These are phyloP conservation scores for Lolium rigidum DNA, from an alignment of 176 grass and related monocot species.

Conservation along the genomic window DNA sequence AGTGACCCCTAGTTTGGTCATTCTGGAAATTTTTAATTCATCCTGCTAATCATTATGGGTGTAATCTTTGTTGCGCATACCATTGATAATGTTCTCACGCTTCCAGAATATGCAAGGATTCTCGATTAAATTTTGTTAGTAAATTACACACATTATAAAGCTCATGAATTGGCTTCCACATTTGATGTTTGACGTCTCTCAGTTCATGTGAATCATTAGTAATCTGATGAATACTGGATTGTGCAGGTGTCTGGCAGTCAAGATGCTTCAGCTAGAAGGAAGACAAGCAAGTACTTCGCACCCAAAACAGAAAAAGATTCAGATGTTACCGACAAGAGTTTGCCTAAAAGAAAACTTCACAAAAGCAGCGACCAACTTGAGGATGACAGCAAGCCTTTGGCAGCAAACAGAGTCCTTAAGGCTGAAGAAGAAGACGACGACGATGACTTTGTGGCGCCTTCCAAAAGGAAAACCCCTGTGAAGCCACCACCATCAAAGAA, in stretches of 20 bases:
- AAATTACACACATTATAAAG: background rate
- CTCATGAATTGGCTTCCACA: background rate
- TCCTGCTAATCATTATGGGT: background rate
- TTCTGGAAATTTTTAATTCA: background rate
- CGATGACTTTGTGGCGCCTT: constrained; percentile 62
- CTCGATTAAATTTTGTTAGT: background rate
- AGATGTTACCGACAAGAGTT: constrained; percentile 45
- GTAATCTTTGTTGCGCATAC: background rate
- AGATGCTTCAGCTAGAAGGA: constrained; percentile 77
- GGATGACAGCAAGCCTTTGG: constrained; percentile 62
- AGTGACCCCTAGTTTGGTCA: background rate
- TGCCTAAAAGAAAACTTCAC: constrained; percentile 66
- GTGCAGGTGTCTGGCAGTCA: constrained; percentile 53
- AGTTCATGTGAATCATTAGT: constrained; percentile 8
- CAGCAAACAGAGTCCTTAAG: constrained; percentile 57
- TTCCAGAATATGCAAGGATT: background rate
- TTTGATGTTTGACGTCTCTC: background rate
- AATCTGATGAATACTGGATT: constrained; percentile 24
- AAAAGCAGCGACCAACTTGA: constrained; percentile 49
- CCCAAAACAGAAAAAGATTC: constrained; percentile 53
- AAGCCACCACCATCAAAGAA: constrained; percentile 71
- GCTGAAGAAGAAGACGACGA: constrained; percentile 57
- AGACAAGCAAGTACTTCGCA: constrained; percentile 87
- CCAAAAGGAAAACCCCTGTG: constrained; percentile 55
- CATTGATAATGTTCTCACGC: background rate